phyloP scores from a whole-genome alignment of 108 stramenopile species.

The Cyclotella distinguenda region DNA sequence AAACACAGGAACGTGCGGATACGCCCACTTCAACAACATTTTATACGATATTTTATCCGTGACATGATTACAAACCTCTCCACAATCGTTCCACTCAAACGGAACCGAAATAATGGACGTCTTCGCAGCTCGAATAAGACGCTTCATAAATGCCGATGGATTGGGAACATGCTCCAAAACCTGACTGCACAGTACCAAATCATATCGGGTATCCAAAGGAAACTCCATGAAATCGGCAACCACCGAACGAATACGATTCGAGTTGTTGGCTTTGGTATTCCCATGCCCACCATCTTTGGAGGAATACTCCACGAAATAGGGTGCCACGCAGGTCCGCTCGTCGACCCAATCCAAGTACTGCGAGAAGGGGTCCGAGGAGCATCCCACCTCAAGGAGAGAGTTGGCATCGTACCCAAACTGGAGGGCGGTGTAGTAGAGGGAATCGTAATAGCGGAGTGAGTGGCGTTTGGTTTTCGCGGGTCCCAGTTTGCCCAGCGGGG shows the following conservation, averaged over 20 bases:
- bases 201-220: constrained; percentile 19
- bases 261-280: not conserved
- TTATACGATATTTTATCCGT: constrained; percentile 19
- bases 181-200: constrained; percentile 34
- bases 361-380: constrained; percentile 29
- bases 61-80: constrained; percentile 27
- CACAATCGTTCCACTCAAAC: constrained; percentile 25
- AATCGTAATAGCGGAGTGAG: constrained; percentile 21
- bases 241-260: constrained; percentile 14
- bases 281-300: not conserved
- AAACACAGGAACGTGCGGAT: constrained; percentile 18
- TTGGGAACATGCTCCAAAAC: constrained; percentile 32
- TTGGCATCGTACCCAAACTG: constrained; percentile 26
- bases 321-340: constrained; percentile 31
- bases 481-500: constrained; percentile 23
- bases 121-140: constrained; percentile 22
- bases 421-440: constrained; percentile 25
- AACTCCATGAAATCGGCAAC: constrained; percentile 41
- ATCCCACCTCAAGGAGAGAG: constrained; percentile 32
- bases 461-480: constrained; percentile 7
- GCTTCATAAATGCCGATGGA: constrained; percentile 32
- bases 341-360: constrained; percentile 28
- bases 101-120: constrained; percentile 38
- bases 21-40: constrained; percentile 13
- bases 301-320: constrained; percentile 33